Base-by-base conservation (phyloP, 495 filamentous ascomycete species). In the Pseudomonodictys pantanalensis region DNA sequence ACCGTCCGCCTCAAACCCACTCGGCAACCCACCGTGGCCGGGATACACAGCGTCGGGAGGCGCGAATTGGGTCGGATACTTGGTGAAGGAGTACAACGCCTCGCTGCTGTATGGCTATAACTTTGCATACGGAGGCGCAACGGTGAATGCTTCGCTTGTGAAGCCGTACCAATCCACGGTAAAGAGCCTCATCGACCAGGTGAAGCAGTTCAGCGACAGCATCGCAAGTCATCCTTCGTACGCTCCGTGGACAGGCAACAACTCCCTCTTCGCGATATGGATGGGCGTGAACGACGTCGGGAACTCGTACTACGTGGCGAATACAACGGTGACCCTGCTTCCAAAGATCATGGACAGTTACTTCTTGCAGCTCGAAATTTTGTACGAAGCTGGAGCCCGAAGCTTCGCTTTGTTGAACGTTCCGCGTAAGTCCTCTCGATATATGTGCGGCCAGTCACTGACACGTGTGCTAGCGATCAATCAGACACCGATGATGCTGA, bases 201-300 rank as follows among this genome's bases (percentile, higher is more conserved):
- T 87, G 23, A 61, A 79, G 17, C 68, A 76, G 33, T 74, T 79
- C 46, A 76, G 78, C 52, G 61, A 79, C 10, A 76, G 73, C 8
- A 79, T 76, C 42, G 78, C 77, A 35, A 71, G 66, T 29, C 65
- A 60, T 18, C 69, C 62, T 26, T 71, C 79, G 3, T n/a, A 41
- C 38, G 81, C 82, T 17, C 75, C 79, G 2, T 91, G 87, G 89
- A 78, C 74, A 10, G 52, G 53, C 18, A 25, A n/a, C n/a, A 38
- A 62, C 48, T 75, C 81, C 1, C 75, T 92, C 25, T 88, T 89
- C 69, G 81, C 80, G 2, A 73, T 88, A 41, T 93, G 85, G 79
- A 86, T 91, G 50, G 88, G 89, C 30, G 84, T 93, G 60, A 93
- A 93, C 59, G 89, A 93, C 62, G 78, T 91, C 11, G 86, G 86